Base-by-base conservation (phyloP, 768 basidiomycete species). In the Crepidotus variabilis region DNA sequence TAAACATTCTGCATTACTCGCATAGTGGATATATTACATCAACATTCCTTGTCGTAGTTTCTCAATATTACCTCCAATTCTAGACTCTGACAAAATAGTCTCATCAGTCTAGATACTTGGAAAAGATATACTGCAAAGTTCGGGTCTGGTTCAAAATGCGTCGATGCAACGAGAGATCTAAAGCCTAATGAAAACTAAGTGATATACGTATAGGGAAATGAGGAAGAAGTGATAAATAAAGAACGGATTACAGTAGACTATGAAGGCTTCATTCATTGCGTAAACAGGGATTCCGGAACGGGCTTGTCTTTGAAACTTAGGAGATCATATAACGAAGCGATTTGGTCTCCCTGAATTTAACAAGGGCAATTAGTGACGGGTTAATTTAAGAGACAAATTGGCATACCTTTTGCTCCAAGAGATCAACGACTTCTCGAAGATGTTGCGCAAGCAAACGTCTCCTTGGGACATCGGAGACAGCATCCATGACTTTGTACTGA, bases 401-500 rank as follows among this genome's bases (percentile, higher is more conserved):
- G 35, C 24, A 52, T 58, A 91, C 94, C 88, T 95, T 98, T 63
- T 87, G 84, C 65, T 98, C 97, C 36, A 99, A 77, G 47, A 90
- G 78, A 67, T 96, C 92, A 48, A 98, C 92, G 7, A 98, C 92
- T 64, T 97, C 93, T 32, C 83, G 85, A 54, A 99, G 76, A 67
- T 96, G 96, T 56, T 85, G 82, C 0, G 95, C 94, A 18, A 98
- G 77, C n/a, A 88, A 79, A 57, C 91, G 90, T 33, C 97, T 80
- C 68, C 90, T 92, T 20, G 79, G 80, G 1, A 88, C 86, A 63
- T 93, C 86, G 2, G 88, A 88, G 1, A 84, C 86, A 1, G 94
- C 83, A 65, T 94, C 91, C 82, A 98, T 90, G 11, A 81, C 72
- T 69, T 87, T 92, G 73, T 98, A 99, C 73, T 96, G 90, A 56